These are phyloP conservation scores for Arachnopeziza araneosa DNA, from an alignment of 2,329 filamentous ascomycete genomes.

Conservation along the genomic window DNA sequence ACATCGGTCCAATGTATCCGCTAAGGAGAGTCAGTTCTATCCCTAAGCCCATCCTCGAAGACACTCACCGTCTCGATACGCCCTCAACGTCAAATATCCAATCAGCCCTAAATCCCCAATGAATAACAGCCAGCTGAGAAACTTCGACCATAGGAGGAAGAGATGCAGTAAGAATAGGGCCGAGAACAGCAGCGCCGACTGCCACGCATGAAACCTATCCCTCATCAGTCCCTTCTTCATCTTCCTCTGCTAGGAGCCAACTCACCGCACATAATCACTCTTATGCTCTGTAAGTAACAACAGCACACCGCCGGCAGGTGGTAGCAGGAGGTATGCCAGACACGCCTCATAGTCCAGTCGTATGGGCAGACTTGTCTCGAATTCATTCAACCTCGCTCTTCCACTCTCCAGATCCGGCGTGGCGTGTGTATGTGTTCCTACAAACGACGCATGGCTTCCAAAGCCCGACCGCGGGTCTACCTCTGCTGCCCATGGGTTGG, in stretches of 20 bases:
- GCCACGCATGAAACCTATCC: constrained; percentile 89
- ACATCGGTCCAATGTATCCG: constrained; percentile 48
- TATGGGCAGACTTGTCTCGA: constrained; percentile 84
- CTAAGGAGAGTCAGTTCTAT: constrained; percentile 32
- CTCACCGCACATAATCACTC: constrained; percentile 91
- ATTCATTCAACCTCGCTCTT: constrained; percentile 64
- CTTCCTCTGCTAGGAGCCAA: constrained; percentile 5
- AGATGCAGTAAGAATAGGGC: constrained; percentile 72
- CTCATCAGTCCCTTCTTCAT: background rate
- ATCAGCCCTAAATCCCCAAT: constrained; percentile 71
- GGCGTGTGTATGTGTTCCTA: constrained; percentile 1
- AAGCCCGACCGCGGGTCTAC: constrained; percentile 2
- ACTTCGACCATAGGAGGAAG: constrained; percentile 76
- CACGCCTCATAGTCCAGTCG: constrained; percentile 86
- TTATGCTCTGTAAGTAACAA: constrained; percentile 84
- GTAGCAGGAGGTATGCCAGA: constrained; percentile 79
- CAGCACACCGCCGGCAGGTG: constrained; percentile 82
- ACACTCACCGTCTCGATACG: constrained; percentile 68
- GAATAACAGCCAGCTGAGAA: constrained; percentile 81
- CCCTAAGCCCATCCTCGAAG: background rate
- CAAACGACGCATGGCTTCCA: constrained; percentile 5
- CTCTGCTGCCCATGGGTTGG: background rate
- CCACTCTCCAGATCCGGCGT: constrained; percentile 18
- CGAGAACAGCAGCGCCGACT: constrained; percentile 78
- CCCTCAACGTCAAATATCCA: constrained; percentile 67